Evolutionary conservation across 495 filamentous ascomycete species (phyloP).

Genomic region (Pseudoneurospora amorphoporcata): DNA sequence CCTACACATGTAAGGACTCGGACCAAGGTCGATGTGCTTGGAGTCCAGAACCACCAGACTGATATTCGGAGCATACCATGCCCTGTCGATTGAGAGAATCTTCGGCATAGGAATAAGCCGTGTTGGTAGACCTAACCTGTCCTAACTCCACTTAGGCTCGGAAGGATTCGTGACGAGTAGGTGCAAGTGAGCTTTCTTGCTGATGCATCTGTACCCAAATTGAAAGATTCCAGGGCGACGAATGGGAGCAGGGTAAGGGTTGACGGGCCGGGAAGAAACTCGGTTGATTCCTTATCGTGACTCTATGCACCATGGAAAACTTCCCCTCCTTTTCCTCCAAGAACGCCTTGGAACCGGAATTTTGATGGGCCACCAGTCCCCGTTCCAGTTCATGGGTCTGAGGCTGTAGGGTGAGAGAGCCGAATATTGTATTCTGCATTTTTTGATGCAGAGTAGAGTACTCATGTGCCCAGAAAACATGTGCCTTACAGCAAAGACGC

Average conservation of each 20-base stretch:
- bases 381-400: background rate
- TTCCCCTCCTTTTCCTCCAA: background rate
- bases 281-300: background rate
- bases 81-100: background rate
- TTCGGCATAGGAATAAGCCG: background rate
- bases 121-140: background rate
- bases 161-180: background rate
- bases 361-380: background rate
- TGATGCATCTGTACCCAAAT: constrained; percentile 5
- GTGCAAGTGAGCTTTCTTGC: background rate
- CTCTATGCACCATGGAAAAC: background rate
- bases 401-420: background rate
- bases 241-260: background rate
- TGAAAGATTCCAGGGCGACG: background rate
- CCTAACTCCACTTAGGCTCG: background rate
- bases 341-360: background rate
- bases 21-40: background rate
- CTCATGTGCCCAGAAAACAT: background rate
- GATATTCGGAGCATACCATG: background rate
- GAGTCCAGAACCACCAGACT: background rate
- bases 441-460: background rate
- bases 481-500: background rate
- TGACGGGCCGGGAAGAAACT: background rate
- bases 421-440: background rate
- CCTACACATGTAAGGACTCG: background rate